Percentiles rank a stretch among this genome's conserved stretches.
These are phyloP conservation scores for Coniochaeta sp. DNA, from an alignment of 2,329 filamentous ascomycete genomes.

Conservation along the genomic window DNA sequence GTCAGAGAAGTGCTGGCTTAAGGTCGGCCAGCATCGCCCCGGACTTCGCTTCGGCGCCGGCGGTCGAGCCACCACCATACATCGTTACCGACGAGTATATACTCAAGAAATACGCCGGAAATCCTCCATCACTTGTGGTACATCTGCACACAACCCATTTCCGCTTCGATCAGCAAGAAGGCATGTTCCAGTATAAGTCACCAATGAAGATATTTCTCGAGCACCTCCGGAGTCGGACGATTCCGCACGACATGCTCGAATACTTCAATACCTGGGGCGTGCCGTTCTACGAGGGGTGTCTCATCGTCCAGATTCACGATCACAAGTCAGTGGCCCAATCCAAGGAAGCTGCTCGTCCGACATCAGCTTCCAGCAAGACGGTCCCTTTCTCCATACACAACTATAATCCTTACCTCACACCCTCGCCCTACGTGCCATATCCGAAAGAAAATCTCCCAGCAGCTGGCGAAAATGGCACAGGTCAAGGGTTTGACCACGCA, in stretches of 20 bases:
- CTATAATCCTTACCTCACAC: slow-evolving; percentile 82
- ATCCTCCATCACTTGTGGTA: slow-evolving; percentile 74
- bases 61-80: slow-evolving; percentile 42
- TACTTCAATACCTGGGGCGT: slow-evolving; percentile 67
- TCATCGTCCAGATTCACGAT: slow-evolving; percentile 92
- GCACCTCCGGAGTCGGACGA: slow-evolving; percentile 65
- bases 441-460: slow-evolving; percentile 42
- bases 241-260: slow-evolving; percentile 83
- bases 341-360: slow-evolving; percentile 49
- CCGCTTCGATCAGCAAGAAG: slow-evolving; percentile 87
- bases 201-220: slow-evolving; percentile 79
- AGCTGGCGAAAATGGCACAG: slow-evolving; percentile 14
- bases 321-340: slow-evolving; percentile 61
- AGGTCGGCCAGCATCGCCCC: slow-evolving; percentile 38
- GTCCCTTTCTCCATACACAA: slow-evolving; percentile 83
- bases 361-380: slow-evolving; percentile 52
- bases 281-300: slow-evolving; percentile 84
- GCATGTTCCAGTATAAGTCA: slow-evolving; percentile 85
- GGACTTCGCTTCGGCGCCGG: slow-evolving; percentile 29
- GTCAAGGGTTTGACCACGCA: slow-evolving; percentile 24
- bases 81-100: slow-evolving; percentile 72
- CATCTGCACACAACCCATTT: slow-evolving; percentile 84
- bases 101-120: slow-evolving; percentile 62
- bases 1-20: slow-evolving; percentile 41
- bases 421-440: slow-evolving; percentile 76